A percentile compares a stretch with the other conserved stretches of the same genome.
These are phyloP conservation scores for Ailanthus altissimus DNA, from an alignment of 345 rosid species.

Conservation along the genomic window DNA sequence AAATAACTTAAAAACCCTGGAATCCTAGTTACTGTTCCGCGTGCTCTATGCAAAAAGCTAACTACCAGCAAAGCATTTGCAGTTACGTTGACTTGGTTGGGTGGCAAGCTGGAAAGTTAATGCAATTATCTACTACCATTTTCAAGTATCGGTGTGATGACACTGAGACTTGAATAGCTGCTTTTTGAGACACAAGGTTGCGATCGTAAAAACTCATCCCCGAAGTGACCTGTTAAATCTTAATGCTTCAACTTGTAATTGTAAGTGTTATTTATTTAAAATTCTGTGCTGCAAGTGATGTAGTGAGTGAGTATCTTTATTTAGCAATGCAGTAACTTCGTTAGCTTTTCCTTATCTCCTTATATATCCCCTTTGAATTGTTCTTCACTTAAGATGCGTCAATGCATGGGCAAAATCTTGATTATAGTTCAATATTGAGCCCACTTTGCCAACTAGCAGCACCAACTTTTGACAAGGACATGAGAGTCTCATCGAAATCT, in stretches of 20 bases:
- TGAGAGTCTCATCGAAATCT: background rate
- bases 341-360: background rate
- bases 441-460: constrained; percentile 5
- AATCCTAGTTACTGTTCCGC: background rate
- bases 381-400: background rate
- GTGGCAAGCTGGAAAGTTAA: constrained; percentile 20
- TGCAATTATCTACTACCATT: background rate
- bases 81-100: background rate
- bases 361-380: background rate
- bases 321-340: background rate
- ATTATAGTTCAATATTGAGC: background rate
- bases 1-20: background rate
- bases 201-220: background rate
- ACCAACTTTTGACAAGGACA: background rate
- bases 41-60: constrained; percentile 11
- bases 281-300: background rate
- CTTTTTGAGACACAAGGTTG: background rate
- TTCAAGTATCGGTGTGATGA: background rate
- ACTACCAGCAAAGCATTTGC: constrained; percentile 1
- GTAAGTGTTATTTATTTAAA: background rate
- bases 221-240: background rate
- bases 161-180: background rate
- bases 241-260: constrained; percentile 1
- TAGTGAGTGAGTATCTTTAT: background rate
- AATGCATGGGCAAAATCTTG: background rate